Evolutionary conservation across 768 basidiomycete species (phyloP), one percentile per base, ranked within the genome.

Genomic region (Melanogaster broomeanus): DNA sequence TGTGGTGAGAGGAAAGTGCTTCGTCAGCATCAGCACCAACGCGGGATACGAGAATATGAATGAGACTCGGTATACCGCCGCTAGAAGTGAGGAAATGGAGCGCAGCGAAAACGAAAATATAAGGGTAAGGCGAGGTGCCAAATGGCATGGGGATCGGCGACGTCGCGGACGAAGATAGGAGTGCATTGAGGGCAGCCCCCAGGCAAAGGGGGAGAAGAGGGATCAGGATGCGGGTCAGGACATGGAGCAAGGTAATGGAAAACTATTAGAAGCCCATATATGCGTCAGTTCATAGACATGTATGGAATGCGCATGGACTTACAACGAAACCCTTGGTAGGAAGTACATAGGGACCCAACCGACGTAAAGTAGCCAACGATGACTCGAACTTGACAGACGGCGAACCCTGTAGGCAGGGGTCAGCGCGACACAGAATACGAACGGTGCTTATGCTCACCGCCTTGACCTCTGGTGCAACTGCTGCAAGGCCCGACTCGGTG

Each of bases 21-120:
- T 86, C 73, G 63, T 95, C 91, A 0, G 89, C 90, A 65, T 84
- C 90, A 69, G 93, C 91, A 81, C 93, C 88, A 38, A 98, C 88
- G 2, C 93, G 90, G 2, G 87, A 80, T 89, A 92, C 95, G 3
- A 93, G 74, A 27, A 79, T 78, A 65, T 84, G 81, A 40, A 81
- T 81, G 42, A 92, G 69, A 30, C 87, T 88, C 21, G 79, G 70
- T 21, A 96, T 70, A 22, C 93, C 93, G 21, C 88, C 89, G 47
- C 79, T 81, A 24, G 89, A 85, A 68, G 90, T 82, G 27, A 93
- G 67, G 68, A 90, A 88, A 19, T 87, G 80, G 46, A 95, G 62
- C 21, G 71, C 74, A 27, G 85, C 82, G 59, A 93, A 96, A 8
- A 74, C 70, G 27, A 86, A 74, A 5, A 96, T 74, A 60, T 83